phyloP scores from a whole-genome alignment of 2,329 filamentous ascomycete species.

The Diaporthe sp. region DNA sequence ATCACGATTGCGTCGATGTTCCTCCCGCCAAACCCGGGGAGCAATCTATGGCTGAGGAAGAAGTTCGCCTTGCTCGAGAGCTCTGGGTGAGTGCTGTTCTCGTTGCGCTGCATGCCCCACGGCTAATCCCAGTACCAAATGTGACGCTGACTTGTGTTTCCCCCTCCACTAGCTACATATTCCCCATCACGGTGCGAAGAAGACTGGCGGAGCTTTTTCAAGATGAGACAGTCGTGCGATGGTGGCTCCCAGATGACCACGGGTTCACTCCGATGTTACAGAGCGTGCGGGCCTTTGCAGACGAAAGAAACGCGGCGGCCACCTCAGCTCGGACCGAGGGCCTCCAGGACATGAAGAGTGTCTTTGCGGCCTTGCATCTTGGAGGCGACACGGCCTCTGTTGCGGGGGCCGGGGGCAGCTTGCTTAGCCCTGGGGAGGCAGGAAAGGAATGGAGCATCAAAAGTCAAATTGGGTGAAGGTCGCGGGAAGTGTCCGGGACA shows the following conservation, averaged over 20 bases:
- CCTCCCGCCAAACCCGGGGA: conserved; percentile 79
- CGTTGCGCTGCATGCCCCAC: conserved; percentile 19
- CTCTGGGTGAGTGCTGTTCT: conserved; percentile 74
- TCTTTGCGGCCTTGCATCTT: conserved; percentile 77
- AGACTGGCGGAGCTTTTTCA: conserved; percentile 84
- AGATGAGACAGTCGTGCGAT: conserved; percentile 78
- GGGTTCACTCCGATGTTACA: conserved; percentile 80
- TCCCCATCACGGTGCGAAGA: conserved; percentile 79
- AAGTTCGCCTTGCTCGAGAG: conserved; percentile 85
- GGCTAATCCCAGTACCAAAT: not conserved
- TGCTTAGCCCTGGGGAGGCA: not conserved
- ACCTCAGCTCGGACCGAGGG: conserved; percentile 73
- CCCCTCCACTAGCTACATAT: conserved; percentile 79
- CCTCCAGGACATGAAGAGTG: conserved; percentile 79
- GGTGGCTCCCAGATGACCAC: conserved; percentile 92
- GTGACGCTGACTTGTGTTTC: conserved; percentile 7
- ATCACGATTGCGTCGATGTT: conserved; percentile 84
- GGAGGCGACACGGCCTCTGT: conserved; percentile 13
- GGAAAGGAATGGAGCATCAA: not conserved
- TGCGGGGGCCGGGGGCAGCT: conserved; percentile 6
- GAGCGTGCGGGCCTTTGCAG: conserved; percentile 84
- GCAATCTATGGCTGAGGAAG: conserved; percentile 83
- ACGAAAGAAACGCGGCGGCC: conserved; percentile 77
- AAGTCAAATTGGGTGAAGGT: not conserved
- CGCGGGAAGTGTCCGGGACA: not conserved